Base-by-base conservation (phyloP, 2,329 filamentous ascomycete genomes). In the Sarocladium kiliense region DNA sequence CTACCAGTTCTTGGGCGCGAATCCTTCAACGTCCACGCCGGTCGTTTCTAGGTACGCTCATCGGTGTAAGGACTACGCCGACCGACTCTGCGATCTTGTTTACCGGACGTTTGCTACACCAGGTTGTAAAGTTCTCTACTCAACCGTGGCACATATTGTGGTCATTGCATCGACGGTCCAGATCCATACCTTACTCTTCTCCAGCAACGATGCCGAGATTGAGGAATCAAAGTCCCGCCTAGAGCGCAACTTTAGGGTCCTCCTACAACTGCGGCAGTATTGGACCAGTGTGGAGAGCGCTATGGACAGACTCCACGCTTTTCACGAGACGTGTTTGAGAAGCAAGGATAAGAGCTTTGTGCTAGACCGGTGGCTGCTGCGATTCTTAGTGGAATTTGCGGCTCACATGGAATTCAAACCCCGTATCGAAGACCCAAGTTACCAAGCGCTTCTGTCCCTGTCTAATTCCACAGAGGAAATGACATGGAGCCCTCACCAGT, bases 151-250 rank as follows among this genome's bases (percentile, higher is more conserved):
- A 0, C 75, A 78, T 60, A 72, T 77, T 32, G 64, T 76, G 4
- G 71, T 77, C 10, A 72, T 78, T 26, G 68, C 74, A 0, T 78
- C 75, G 1, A 75, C 75, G 0, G 68, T 77, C 0, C 71, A 77
- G 50, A 68, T 78, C 12, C 74, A 78, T 55, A 76, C 66, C 0
- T 64, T 78, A 1, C 67, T 78, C 0, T 77, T 77, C 55, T 65
- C 65, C 49, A 62, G 62, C 1, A 65, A 70, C 19, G 68, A 73
- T 19, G 58, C 56, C 3, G 65, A 74, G 47, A 69, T 75, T 7
- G 55, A 59, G 0, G 59, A 63, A 3, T 71, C 74, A 2, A 67
- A 68, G 27, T 57, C 55, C 10, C 65, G 69, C 7, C 64, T 78
- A 1, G 73, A 74, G 58, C 64, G 64, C 19, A 78, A 78, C 55